Conservation (phyloP, 345 rosid species). For the Raphanus raphanistrum region DNA sequence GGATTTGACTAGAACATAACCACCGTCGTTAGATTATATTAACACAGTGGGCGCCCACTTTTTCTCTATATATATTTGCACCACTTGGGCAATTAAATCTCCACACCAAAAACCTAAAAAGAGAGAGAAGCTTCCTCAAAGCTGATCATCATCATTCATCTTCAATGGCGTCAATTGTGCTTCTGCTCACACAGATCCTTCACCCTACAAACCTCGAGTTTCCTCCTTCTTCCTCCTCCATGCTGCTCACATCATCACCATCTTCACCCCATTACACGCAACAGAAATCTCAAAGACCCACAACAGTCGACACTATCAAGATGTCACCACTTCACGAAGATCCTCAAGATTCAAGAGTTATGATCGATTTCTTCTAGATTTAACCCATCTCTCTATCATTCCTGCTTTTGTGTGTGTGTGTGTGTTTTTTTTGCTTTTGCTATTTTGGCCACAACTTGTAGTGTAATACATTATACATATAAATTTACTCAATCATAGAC, state of each 20-base stretch:
- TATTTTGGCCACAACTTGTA: slow-evolving; percentile 10
- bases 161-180: slow-evolving; percentile 43
- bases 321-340: slow-evolving; percentile 31
- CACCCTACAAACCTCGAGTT: slow-evolving; percentile 31
- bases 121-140: background rate
- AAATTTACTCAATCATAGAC: background rate
- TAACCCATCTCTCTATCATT: background rate
- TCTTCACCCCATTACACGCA: slow-evolving; percentile 17
- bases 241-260: slow-evolving; percentile 3
- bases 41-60: background rate
- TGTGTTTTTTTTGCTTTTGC: background rate
- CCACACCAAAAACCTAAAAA: slow-evolving; percentile 13
- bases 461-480: background rate
- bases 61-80: background rate
- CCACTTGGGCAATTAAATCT: background rate
- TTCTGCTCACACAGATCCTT: slow-evolving; percentile 36
- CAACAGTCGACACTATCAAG: slow-evolving; percentile 24
- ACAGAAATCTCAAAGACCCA: slow-evolving; percentile 8
- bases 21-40: slow-evolving; percentile 9
- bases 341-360: slow-evolving; percentile 40
- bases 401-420: background rate
- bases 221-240: slow-evolving; percentile 13
- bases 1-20: slow-evolving; percentile 12
- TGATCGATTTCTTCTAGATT: slow-evolving; percentile 30
- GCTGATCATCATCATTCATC: background rate